Evolutionary conservation across 495 filamentous ascomycete genomes (phyloP).

Genomic region (Melanomma pulvis-pyrius): DNA sequence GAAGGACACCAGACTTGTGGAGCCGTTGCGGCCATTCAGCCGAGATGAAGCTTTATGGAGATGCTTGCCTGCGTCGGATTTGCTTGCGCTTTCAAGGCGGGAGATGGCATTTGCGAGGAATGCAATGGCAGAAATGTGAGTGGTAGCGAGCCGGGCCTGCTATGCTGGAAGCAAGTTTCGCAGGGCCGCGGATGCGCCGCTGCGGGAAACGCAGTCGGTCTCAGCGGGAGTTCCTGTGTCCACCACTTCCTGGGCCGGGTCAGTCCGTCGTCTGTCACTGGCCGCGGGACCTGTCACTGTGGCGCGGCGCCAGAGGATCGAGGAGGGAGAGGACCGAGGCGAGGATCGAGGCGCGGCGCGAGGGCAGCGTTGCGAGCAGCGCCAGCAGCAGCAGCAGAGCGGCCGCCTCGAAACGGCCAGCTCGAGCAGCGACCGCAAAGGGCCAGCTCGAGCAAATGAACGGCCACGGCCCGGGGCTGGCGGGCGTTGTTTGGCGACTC

Average conservation of each 20-base stretch:
- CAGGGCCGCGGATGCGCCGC: neutral
- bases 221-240: neutral
- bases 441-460: too few relatives aligned
- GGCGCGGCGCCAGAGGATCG: neutral
- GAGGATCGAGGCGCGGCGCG: neutral
- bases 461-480: too few relatives aligned
- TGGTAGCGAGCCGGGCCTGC: neutral
- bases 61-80: neutral
- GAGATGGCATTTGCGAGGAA: neutral
- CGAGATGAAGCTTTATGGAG: slow-evolving; percentile 7
- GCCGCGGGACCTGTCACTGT: neutral
- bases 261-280: neutral
- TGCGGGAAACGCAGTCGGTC: neutral
- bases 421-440: neutral
- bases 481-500: neutral
- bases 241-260: neutral
- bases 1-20: neutral
- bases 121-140: neutral
- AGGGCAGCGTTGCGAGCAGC: neutral
- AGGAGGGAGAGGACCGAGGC: too few relatives aligned
- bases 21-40: slow-evolving; percentile 16
- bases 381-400: neutral
- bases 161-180: neutral
- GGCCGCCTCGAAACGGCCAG: too few relatives aligned
- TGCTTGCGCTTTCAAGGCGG: neutral